Base-by-base conservation (phyloP, 805 yeast genomes). In the Kodamaea neixiangensis region DNA sequence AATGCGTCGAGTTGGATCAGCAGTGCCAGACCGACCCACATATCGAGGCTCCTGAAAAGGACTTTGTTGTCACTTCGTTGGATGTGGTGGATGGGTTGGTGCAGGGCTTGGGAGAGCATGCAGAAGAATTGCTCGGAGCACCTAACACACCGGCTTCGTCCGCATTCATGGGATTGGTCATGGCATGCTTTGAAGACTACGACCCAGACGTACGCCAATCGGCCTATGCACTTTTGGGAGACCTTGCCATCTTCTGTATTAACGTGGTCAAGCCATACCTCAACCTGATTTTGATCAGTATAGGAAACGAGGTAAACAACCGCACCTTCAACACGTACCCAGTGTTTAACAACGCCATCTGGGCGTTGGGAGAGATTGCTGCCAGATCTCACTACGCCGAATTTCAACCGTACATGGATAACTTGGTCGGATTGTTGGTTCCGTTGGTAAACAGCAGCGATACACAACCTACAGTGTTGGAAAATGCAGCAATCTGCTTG, bases 1-100 rank as follows among this genome's bases (percentile, higher is more conserved):
- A 79, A 50, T 86, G 90, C 61, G 78, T 93, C 7, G 83, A 85
- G 47, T 73, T 81, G 56, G 90, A 85, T 53, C 82, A 79, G 57
- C 75, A 82, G 54, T 79, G 86, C 34, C 80, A 79, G 29, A 75
- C 79, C 18, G 86, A 90, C 62, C 91, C 94, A 7, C 73, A 75
- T 9, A 75, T 84, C 44, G 83, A 81, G 21, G 82, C 87, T 0
- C 96, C 97, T 0, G 97, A 94, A 62, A 88, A 86, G 62, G 97
- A 92, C 66, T 91, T 92, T 60, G 79, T 89, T 52, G 90, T 93
- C 31, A 89, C 97, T 1, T 82, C 97, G 1, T 66, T 94, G 37
- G 99, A 94, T 64, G 76, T 94, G 59, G 79, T 94, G 25, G 98
- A 93, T 67, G 99, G 99, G 2, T 72, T 94, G 49, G 85, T 91